These are phyloP conservation scores for Uncinocarpus reesii DNA, from an alignment of 2,329 filamentous ascomycete genomes.

Conservation along the genomic window DNA sequence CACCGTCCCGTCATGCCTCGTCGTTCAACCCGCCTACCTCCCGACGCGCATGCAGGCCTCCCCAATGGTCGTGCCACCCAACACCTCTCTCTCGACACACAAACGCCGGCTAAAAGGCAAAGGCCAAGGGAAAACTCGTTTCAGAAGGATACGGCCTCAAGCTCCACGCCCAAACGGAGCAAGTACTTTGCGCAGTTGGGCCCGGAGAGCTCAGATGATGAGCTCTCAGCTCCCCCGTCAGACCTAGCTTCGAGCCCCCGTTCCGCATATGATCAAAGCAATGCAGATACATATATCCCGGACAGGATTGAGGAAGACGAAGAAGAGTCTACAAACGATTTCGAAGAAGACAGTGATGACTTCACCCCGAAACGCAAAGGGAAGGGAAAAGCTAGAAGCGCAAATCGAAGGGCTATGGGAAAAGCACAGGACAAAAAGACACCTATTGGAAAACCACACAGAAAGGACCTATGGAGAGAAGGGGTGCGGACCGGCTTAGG, in stretches of 20 bases:
- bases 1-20: conserved; percentile 12
- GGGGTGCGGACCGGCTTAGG: conserved; percentile 47
- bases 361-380: background rate
- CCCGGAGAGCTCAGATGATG: background rate
- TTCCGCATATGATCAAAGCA: background rate
- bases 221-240: background rate
- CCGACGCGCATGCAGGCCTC: background rate
- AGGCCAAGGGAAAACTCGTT: conserved; percentile 20
- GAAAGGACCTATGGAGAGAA: conserved; percentile 46
- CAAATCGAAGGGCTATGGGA: conserved; percentile 46
- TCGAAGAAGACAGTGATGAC: conserved; percentile 34
- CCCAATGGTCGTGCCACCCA: conserved; percentile 8
- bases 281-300: conserved; percentile 2
- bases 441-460: conserved; percentile 23
- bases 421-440: conserved; percentile 11
- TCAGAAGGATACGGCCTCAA: conserved; percentile 19
- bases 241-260: background rate
- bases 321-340: conserved; percentile 23
- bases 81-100: conserved; percentile 13
- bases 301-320: conserved; percentile 9
- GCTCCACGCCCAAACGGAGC: conserved; percentile 40
- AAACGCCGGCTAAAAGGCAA: conserved; percentile 24
- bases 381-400: conserved; percentile 14
- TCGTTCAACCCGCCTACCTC: conserved; percentile 9
- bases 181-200: conserved; percentile 38